Conservation (phyloP, 2,329 filamentous ascomycete species). For the Golovinomyces cichoracearum region DNA sequence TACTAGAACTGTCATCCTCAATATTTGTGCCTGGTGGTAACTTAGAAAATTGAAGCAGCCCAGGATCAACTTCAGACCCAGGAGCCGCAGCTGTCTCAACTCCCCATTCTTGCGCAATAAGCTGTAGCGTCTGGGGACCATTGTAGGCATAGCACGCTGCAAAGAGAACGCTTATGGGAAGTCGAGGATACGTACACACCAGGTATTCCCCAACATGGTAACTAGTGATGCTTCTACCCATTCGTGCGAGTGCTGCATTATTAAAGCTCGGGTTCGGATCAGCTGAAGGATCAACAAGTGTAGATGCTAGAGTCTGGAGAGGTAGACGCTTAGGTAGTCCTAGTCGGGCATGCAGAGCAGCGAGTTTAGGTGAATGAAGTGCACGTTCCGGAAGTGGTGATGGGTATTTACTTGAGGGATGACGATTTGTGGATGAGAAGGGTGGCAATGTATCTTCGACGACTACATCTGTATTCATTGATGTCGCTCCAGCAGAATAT, state of each 20-base stretch:
- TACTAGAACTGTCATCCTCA: constrained; percentile 25
- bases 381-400: constrained; percentile 47
- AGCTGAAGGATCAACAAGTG: constrained; percentile 64
- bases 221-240: constrained; percentile 61
- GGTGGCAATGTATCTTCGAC: not conserved
- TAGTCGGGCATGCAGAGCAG: constrained; percentile 74
- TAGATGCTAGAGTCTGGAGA: constrained; percentile 58
- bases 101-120: constrained; percentile 67
- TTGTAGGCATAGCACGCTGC: constrained; percentile 64
- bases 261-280: constrained; percentile 62
- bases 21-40: constrained; percentile 19
- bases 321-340: constrained; percentile 60
- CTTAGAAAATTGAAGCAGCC: constrained; percentile 54
- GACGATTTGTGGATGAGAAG: constrained; percentile 14
- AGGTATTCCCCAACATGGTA: constrained; percentile 79
- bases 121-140: constrained; percentile 45
- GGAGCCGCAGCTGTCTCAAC: constrained; percentile 68
- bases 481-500: not conserved
- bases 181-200: constrained; percentile 65
- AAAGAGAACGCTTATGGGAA: constrained; percentile 71
- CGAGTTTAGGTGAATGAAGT: constrained; percentile 57
- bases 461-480: not conserved
- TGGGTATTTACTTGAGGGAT: constrained; percentile 18
- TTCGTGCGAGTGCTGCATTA: constrained; percentile 56
- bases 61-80: constrained; percentile 75